Base-by-base conservation (phyloP, 2,329 filamentous ascomycete species). In the Chrysoporthe deuterocubensis region DNA sequence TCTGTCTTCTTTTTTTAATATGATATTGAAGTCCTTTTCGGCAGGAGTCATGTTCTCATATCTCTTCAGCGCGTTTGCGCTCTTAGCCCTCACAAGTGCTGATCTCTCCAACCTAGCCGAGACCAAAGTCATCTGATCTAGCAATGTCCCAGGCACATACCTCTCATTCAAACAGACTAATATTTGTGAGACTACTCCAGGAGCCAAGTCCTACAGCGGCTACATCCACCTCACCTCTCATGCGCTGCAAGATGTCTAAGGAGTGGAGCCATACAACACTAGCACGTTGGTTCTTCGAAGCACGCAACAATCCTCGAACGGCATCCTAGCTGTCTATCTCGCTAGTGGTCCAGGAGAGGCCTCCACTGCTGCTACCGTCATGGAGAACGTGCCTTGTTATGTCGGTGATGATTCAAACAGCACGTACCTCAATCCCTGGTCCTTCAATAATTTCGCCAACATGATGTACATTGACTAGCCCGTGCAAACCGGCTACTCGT, bases 391-490 rank as follows among this genome's bases (percentile, higher is more conserved):
- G 6, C 80, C 60, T 4, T 88, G 85, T 72, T 76, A 76, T 16
- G 78, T 89, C 37, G 83, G 84, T 48, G 75, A 78, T 52, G 83
- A 86, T 42, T 83, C 82, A 42, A 85, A 86, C 73, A 76, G 75
- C 8, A 83, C 81, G 0, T 74, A 73, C 18, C 67, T 79, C 21
- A 89, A 89, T 68, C 85, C 85, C 0, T 88, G 84, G 78, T 85
- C 85, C 1, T 89, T 85, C 85, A 86, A 84, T 71, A 87, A 88
- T 72, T 81, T 83, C 14, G 84, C 83, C 67, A 89, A 90, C 69
- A 85, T 90, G 82, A 82, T 91, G 5, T 90, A 88, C 75, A 87
- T 91, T 69, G 88, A 91, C 72, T 85, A 91, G 75, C 89, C 74
- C 0, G 71, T 74, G 68, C 75, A 72, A 56, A 71, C 71, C 1